Percentiles rank a stretch among this genome's conserved stretches.
phyloP scores from a whole-genome alignment of 2,329 filamentous ascomycete species.

The Fusarium albidum region DNA sequence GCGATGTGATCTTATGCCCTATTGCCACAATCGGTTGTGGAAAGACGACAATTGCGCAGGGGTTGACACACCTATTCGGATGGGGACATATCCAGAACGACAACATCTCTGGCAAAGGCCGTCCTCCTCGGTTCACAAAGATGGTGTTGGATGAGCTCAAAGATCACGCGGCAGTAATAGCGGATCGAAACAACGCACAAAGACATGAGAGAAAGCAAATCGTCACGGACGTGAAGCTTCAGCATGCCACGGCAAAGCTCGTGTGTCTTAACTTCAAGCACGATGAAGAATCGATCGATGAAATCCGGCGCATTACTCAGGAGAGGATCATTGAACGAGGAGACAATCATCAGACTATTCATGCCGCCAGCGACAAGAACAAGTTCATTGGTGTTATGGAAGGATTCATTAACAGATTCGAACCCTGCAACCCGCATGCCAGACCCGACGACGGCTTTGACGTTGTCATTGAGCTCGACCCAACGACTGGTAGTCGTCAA shows the following conservation, averaged over 20 bases:
- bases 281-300: conserved; percentile 75
- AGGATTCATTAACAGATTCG: conserved; percentile 86
- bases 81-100: conserved; percentile 98
- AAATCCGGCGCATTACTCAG: conserved; percentile 78
- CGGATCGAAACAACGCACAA: conserved; percentile 94
- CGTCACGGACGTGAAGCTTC: conserved; percentile 76
- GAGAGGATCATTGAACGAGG: conserved; percentile 84
- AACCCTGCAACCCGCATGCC: conserved; percentile 72
- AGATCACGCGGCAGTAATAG: conserved; percentile 77
- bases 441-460: conserved; percentile 87
- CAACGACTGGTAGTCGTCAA: conserved; percentile 76
- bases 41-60: conserved; percentile 91
- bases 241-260: conserved; percentile 71
- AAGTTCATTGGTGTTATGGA: conserved; percentile 95
- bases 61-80: conserved; percentile 80
- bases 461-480: conserved; percentile 83
- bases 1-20: conserved; percentile 83
- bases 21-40: conserved; percentile 95
- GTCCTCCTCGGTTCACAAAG: conserved; percentile 80
- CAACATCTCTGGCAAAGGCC: conserved; percentile 83
- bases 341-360: conserved; percentile 98
- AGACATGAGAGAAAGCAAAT: conserved; percentile 88
- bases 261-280: conserved; percentile 92
- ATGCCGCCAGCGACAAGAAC: conserved; percentile 74
- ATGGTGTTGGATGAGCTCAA: conserved; percentile 72